These are phyloP conservation scores for Fusarium sp. DNA, from an alignment of 2,329 filamentous ascomycete species.

Conservation along the genomic window DNA sequence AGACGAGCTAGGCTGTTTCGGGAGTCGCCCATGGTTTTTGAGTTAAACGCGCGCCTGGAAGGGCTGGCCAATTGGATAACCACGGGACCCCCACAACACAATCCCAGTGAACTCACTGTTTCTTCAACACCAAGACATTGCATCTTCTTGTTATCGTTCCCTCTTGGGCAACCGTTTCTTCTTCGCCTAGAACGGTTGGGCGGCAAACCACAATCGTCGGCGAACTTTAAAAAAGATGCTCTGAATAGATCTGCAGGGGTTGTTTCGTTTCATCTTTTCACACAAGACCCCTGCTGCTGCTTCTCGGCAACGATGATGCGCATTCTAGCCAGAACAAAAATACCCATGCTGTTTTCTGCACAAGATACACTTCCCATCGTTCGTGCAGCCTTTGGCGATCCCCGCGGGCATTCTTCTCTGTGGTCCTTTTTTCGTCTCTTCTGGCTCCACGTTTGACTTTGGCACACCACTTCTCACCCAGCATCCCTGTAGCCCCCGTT, in stretches of 20 bases:
- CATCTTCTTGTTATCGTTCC: neutral
- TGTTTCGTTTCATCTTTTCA: conserved; percentile 14
- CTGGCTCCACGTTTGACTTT: neutral
- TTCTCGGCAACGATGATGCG: conserved; percentile 34
- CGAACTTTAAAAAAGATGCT: neutral
- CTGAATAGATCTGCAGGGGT: neutral
- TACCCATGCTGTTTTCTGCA: conserved; percentile 13
- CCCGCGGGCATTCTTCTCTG: neutral
- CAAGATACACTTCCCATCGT: conserved; percentile 19
- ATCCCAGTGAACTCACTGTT: neutral
- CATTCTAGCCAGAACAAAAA: conserved; percentile 13
- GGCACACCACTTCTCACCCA: conserved; percentile 18
- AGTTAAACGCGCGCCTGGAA: conserved; percentile 45
- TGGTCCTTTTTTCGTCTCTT: conserved; percentile 21
- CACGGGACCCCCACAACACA: conserved; percentile 15
- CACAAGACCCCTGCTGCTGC: neutral
- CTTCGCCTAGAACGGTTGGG: neutral
- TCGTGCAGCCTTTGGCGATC: conserved; percentile 11
- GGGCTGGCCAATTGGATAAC: conserved; percentile 30
- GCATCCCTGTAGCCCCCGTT: conserved; percentile 43
- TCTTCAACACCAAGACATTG: conserved; percentile 33
- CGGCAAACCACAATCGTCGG: neutral
- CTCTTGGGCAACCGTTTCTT: neutral
- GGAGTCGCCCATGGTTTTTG: conserved; percentile 33
- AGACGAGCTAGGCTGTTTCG: conserved; percentile 32